A percentile compares a stretch with the other conserved stretches of the same genome.
Evolutionary conservation across 208 protist genomes (phyloP).

Genomic region (Spongospora subterranea): DNA sequence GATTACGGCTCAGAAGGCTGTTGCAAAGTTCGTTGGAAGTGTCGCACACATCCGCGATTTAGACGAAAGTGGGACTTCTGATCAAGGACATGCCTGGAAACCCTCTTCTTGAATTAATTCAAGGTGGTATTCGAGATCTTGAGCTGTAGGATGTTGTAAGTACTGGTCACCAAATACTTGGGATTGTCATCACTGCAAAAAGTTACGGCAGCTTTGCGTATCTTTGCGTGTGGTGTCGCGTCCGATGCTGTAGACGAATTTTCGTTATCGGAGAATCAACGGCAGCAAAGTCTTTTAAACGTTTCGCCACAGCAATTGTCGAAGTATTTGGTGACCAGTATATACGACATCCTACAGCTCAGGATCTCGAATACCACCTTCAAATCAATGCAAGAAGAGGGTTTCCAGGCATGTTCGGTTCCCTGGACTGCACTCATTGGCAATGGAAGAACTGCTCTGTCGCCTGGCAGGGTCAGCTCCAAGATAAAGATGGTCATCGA

Average conservation of each 20-base stretch:
- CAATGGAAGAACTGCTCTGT: slow-evolving; percentile 8
- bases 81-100: slow-evolving; percentile 48
- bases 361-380: background rate
- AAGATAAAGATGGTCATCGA: background rate
- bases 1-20: too few species aligned
- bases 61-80: too few species aligned
- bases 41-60: too few species aligned
- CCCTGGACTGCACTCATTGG: slow-evolving; percentile 42
- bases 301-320: slow-evolving; percentile 9
- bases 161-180: background rate
- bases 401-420: slow-evolving; percentile 52
- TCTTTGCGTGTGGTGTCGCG: background rate
- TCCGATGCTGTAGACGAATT: slow-evolving; percentile 17
- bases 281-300: background rate
- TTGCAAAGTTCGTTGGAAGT: too few species aligned
- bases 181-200: background rate
- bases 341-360: background rate
- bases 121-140: background rate
- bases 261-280: background rate
- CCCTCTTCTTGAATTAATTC: background rate
- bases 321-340: background rate
- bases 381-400: background rate
- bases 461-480: background rate
- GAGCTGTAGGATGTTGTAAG: background rate
- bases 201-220: background rate